These are phyloP conservation scores for Macrocybe gigantea DNA, from an alignment of 768 basidiomycete species.

Conservation along the genomic window DNA sequence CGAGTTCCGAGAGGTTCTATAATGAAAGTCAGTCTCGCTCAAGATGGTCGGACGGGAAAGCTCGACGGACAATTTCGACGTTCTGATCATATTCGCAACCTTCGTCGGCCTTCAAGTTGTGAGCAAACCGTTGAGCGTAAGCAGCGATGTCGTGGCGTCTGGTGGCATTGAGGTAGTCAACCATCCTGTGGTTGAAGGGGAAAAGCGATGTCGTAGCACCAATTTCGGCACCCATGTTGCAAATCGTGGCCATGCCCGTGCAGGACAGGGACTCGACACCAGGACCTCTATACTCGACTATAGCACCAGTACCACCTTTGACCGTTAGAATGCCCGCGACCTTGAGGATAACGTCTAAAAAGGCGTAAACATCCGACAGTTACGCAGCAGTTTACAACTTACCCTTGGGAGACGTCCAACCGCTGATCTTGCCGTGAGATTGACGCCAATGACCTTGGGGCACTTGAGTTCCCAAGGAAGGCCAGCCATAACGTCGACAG, in stretches of 20 bases:
- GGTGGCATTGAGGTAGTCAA: slow-evolving; percentile 90
- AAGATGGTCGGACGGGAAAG: neutral
- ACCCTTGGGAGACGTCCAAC: slow-evolving; percentile 99
- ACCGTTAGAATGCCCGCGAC: slow-evolving; percentile 98
- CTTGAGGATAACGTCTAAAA: slow-evolving; percentile 92
- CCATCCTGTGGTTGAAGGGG: slow-evolving; percentile 98
- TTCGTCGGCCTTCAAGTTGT: slow-evolving; percentile 87
- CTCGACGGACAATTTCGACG: slow-evolving; percentile 76
- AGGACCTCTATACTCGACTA: slow-evolving; percentile 94
- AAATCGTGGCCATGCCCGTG: slow-evolving; percentile 99
- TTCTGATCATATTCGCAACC: slow-evolving; percentile 89
- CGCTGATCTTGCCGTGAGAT: slow-evolving; percentile 88
- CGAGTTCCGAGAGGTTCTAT: slow-evolving; percentile 92
- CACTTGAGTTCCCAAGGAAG: slow-evolving; percentile 99
- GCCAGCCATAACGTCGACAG: slow-evolving; percentile 97
- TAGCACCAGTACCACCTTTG: slow-evolving; percentile 98
- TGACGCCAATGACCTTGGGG: slow-evolving; percentile 98
- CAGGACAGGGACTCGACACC: slow-evolving; percentile 95
- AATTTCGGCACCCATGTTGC: slow-evolving; percentile 99
- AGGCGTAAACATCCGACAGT: slow-evolving; percentile 6
- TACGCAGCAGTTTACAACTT: slow-evolving; percentile 9
- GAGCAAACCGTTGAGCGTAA: slow-evolving; percentile 84
- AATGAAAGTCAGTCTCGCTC: slow-evolving; percentile 5
- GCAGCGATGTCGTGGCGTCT: slow-evolving; percentile 82
- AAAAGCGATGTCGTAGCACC: slow-evolving; percentile 98